Evolutionary conservation across 345 rosid genomes (phyloP).

Genomic region (Populus nigra): DNA sequence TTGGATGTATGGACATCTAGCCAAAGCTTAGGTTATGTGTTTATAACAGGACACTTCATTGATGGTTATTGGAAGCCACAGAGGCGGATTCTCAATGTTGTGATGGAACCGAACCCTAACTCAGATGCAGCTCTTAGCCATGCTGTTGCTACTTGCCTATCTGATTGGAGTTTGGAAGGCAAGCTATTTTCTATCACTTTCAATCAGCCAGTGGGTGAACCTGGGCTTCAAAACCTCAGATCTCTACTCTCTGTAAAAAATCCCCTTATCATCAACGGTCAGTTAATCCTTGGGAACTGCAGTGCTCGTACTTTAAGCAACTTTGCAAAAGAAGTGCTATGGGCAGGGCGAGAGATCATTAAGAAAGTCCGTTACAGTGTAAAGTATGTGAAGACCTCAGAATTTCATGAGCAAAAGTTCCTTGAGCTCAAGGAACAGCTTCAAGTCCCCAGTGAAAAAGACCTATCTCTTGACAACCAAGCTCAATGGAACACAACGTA

Average conservation of each 20-base stretch:
- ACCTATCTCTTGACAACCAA: constrained; percentile 64
- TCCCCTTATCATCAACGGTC: constrained; percentile 74
- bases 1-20: constrained; percentile 73
- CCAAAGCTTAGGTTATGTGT: constrained; percentile 66
- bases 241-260: constrained; percentile 65
- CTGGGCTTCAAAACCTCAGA: constrained; percentile 61
- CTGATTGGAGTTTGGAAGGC: constrained; percentile 81
- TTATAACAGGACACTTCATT: constrained; percentile 72
- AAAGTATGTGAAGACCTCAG: constrained; percentile 79
- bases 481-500: constrained; percentile 81
- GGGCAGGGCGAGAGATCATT: constrained; percentile 48
- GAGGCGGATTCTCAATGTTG: constrained; percentile 69
- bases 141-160: constrained; percentile 75
- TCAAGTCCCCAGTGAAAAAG: constrained; percentile 74
- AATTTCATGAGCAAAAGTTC: constrained; percentile 84
- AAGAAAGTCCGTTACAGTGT: constrained; percentile 78
- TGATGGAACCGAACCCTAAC: constrained; percentile 81
- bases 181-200: constrained; percentile 73
- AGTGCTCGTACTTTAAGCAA: constrained; percentile 54
- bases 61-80: constrained; percentile 82
- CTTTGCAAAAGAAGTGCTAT: constrained; percentile 60
- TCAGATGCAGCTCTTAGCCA: constrained; percentile 66
- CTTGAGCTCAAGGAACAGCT: constrained; percentile 83
- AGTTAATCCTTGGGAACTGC: constrained; percentile 66
- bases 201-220: constrained; percentile 49